Conservation (phyloP, 1,284 basidiomycete species). For the Fistulinella cinereoalba region DNA sequence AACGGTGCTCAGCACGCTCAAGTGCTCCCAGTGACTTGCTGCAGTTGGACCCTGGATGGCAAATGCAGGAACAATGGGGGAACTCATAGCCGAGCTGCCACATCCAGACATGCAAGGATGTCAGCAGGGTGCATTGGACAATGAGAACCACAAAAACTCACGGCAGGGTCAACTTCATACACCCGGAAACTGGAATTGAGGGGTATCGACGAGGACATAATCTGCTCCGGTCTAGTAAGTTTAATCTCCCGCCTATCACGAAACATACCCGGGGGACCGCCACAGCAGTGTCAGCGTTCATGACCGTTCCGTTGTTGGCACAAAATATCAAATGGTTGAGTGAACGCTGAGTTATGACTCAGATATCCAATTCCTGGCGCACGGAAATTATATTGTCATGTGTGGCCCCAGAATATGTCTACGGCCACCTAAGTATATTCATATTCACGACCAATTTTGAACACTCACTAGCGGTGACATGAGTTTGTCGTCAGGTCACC, state of each 20-base stretch:
- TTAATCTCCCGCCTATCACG: neutral
- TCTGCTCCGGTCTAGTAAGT: slow-evolving; percentile 30
- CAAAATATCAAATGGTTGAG: slow-evolving; percentile 39
- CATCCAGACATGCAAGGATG: too few species aligned
- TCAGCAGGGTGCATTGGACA: too few species aligned
- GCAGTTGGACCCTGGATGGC: too few species aligned
- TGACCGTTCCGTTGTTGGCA: slow-evolving; percentile 39
- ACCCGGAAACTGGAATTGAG: slow-evolving; percentile 76
- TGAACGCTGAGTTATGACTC: too few species aligned
- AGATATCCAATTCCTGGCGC: neutral
- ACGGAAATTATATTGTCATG: slow-evolving; percentile 70
- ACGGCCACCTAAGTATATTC: neutral
- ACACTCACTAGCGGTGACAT: slow-evolving; percentile 67
- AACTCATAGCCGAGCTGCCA: too few species aligned
- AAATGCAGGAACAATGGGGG: too few species aligned
- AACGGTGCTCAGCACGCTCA: too few species aligned
- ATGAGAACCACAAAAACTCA: slow-evolving; percentile 31
- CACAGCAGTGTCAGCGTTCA: slow-evolving; percentile 51
- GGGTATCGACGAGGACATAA: slow-evolving; percentile 69
- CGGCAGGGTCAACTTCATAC: slow-evolving; percentile 71
- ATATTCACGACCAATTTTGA: neutral
- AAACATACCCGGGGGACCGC: slow-evolving; percentile 48
- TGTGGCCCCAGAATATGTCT: slow-evolving; percentile 72
- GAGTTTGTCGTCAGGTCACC: slow-evolving; percentile 75
- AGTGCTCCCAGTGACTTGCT: too few species aligned